Base-by-base conservation (phyloP, 2,329 filamentous ascomycete species). In the Ophiocordyceps robertsii region DNA sequence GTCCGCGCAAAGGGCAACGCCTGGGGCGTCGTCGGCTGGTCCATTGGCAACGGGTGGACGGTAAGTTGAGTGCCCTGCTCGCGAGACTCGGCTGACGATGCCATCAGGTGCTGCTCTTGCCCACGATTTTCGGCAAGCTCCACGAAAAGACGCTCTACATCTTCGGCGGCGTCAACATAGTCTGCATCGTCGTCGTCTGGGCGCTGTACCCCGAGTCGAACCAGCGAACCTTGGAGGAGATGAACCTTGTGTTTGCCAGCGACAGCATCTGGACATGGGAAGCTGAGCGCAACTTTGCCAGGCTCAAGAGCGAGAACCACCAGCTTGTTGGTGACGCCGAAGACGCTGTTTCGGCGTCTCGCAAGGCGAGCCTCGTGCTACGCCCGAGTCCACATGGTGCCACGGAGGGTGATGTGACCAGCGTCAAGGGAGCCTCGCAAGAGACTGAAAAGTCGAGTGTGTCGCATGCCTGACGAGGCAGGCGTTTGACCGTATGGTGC, bases 11-110 rank as follows among this genome's bases (percentile, higher is more conserved):
- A 82, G 50, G 83, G 82, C 6, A 87, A 86, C 46, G 80, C 82
- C 0, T 86, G 77, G 72, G 82, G 83, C 17, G 82, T 87, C 0
- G 73, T 85, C 0, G 82, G 83, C 0, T 88, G 82, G 83, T 75
- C 70, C 13, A 84, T 87, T 40, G 82, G 83, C 0, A 85, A 85
- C 49, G 81, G 80, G 14, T 83, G 78, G 77, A 30, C 38, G 41
- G 45, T 57, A 35, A 58, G 46, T n/a, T n/a, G n/a, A n/a, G n/a
- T n/a, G n/a, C n/a, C n/a, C n/a, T n/a, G n/a, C n/a, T n/a, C n/a
- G n/a, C n/a, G n/a, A 14, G 16, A 27, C 3, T 11, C 8, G 24
- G n/a, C 31, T 40, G 37, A 38, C 38, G 3, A 31, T 13, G 13
- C 4, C 5, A 13, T 8, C 16, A 59, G 39, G 60, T 61, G 0